Base-by-base conservation (phyloP, 768 basidiomycete species). In the Calocera cornea region DNA sequence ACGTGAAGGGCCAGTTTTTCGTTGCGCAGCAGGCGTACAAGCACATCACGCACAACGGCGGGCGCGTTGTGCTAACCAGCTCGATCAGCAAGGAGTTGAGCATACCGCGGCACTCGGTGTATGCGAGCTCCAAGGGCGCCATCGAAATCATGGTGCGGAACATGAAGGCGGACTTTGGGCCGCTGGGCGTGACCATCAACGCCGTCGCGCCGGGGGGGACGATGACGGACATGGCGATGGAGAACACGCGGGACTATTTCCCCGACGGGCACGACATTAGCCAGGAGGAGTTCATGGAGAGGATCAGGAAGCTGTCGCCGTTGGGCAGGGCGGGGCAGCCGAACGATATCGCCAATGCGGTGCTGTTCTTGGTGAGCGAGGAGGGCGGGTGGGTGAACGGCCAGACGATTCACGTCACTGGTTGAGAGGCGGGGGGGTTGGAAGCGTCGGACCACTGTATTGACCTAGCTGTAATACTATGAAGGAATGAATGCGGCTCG, bases 1-100 rank as follows among this genome's bases (percentile, higher is more conserved):
- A 72, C 41, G 41, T 74, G 17, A 73, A 71, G 0, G 72, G 72
- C 14, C 54, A 60, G 54, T 60, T 60, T 19, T 60, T 60, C 31
- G 54, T 60, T 27, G 54, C 54, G 14, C 54, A 60, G 54, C 54
- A 60, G 31, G 54, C 54, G 14, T 60, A 60, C 31, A 27, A 33
- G 31, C 54, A 60, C 31, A 19, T 60, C 8, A 60, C 54, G 54
- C 54, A 60, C 54, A 60, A 60, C 22, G 54, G 54, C 27, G 54
- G 54, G 16, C 11, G 54, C 5, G 27, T 60, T 11, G 19, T 60
- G 7, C 54, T 60, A 2, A 60, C 54, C 7, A 60, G 54, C 54
- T 60, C 54, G 54, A 60, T 60, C 24, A 60, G 54, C 54, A 60
- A 60, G 54, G 54, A 60, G 54, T 29, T 60, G 54, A 29, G 27